Base-by-base conservation (phyloP, 305 asterid species). In the Fraxinus albicans region DNA sequence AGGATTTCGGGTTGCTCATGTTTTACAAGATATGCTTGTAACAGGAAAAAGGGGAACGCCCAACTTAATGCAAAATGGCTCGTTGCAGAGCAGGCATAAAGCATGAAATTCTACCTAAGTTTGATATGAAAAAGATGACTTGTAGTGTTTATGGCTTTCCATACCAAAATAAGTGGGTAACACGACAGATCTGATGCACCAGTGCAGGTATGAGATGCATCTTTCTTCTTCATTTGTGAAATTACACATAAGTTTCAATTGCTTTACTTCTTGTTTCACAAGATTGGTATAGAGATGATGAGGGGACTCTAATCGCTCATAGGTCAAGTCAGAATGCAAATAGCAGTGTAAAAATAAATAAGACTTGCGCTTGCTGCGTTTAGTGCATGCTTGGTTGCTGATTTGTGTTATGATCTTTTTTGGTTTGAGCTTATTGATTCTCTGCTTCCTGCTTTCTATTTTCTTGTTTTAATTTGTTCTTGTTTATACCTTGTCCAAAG, bases 1-100 rank as follows among this genome's bases (percentile, higher is more conserved):
- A 76, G 69, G 77, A 82, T 82, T 82, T 63, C 69, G 27, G 44
- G 80, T 58, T 82, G 80, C 74, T 73, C 79, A 31, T 75, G 58
- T 74, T 81, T 31, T 81, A 75, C 38, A 40, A 63, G 81, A 82
- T 38, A 82, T 42, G 55, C 47, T 76, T 76, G 47, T 69, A 69
- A 25, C 7, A 50, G 6, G 60, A 50, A 50, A 50, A 2, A 15
- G 21, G 60, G n/a, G n/a, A 15, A 42, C 4, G 60, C 60, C 19
- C 60, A 50, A 50, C 60, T 50, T 15, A 50, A 50, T 1, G 7
- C 21, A 50, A 50, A 17, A 40, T 40, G 60, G 60, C 60, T 50
- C 60, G 21, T 44, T 50, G 21, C 21, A 3, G n/a, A 50, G 21
- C 19, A 4, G 60, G 60, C 60, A 15, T 15, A 50, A 50, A 50